Conservation (phyloP, 2,329 filamentous ascomycete species). For the Xylariales sp. region DNA sequence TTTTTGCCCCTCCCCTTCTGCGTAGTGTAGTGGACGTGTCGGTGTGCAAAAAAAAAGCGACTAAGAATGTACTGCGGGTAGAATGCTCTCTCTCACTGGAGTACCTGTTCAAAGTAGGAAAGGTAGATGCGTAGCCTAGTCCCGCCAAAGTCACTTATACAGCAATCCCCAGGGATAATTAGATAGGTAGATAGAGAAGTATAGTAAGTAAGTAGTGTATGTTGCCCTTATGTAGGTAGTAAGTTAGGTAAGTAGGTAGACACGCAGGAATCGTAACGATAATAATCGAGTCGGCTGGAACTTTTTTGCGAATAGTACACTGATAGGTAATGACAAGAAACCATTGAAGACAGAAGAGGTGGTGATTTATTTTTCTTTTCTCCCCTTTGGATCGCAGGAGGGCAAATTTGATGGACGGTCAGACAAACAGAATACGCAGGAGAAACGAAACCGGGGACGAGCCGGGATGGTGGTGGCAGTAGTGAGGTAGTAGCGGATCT, state of each 20-base stretch:
- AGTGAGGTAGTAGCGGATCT: background rate
- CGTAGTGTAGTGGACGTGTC: constrained; percentile 6
- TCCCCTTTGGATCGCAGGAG: constrained; percentile 7
- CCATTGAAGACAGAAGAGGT: background rate
- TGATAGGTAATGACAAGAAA: background rate
- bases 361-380: background rate
- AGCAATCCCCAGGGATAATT: no score
- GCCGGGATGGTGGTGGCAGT: constrained; percentile 20
- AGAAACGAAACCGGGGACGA: constrained; percentile 11
- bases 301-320: constrained; percentile 4
- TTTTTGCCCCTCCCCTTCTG: constrained; percentile 1
- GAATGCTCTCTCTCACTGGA: constrained; percentile 5
- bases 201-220: constrained; percentile 1
- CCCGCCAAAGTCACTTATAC: constrained; percentile 24
- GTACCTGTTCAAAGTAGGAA: constrained; percentile 14
- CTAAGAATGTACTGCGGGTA: constrained; percentile 5
- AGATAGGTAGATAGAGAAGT: background rate
- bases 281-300: background rate
- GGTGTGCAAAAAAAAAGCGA: constrained; percentile 30
- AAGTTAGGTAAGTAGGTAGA: background rate
- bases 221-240: background rate
- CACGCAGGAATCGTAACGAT: constrained; percentile 2
- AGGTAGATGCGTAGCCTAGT: constrained; percentile 18
- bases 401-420: constrained; percentile 11
- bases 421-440: constrained; percentile 23